These are phyloP conservation scores for Penicillium verrucosum DNA, from an alignment of 2,329 filamentous ascomycete species.

Conservation along the genomic window DNA sequence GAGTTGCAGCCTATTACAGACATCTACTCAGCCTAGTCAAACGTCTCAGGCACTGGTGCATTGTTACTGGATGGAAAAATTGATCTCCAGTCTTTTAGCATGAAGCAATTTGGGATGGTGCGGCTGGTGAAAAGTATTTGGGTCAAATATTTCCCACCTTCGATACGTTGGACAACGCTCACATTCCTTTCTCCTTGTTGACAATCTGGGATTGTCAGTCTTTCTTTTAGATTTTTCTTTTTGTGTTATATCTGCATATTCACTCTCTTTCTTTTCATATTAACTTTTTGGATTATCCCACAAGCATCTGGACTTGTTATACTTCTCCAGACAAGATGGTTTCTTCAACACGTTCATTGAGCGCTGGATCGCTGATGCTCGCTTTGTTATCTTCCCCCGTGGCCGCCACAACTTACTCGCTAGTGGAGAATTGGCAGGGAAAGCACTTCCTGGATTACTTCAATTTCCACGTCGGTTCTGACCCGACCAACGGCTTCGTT, in stretches of 20 bases:
- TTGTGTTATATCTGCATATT: background rate
- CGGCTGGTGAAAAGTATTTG: conserved; percentile 4
- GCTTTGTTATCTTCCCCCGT: conserved; percentile 27
- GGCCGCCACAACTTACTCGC: conserved; percentile 32
- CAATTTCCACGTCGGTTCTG: conserved; percentile 47
- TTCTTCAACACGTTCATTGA: conserved; percentile 28
- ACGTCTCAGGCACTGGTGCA: background rate
- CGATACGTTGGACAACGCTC: conserved; percentile 11
- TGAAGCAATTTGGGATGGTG: background rate
- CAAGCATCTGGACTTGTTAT: background rate
- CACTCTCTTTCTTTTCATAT: conserved; percentile 1
- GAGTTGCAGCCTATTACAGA: background rate
- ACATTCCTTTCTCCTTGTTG: conserved; percentile 25
- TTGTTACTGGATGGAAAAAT: conserved; percentile 4
- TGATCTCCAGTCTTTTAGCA: background rate
- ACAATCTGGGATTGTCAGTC: conserved; percentile 21
- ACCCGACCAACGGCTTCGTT: conserved; percentile 53
- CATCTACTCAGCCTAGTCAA: background rate
- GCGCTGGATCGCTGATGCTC: conserved; percentile 32
- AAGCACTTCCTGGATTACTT: conserved; percentile 51
- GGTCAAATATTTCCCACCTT: conserved; percentile 15
- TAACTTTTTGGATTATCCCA: background rate
- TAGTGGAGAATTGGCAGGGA: conserved; percentile 45
- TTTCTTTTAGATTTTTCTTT: conserved; percentile 14
- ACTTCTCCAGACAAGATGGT: conserved; percentile 22